Base-by-base conservation (phyloP, 177 flowering plant species). In the Telopea speciosissima region DNA sequence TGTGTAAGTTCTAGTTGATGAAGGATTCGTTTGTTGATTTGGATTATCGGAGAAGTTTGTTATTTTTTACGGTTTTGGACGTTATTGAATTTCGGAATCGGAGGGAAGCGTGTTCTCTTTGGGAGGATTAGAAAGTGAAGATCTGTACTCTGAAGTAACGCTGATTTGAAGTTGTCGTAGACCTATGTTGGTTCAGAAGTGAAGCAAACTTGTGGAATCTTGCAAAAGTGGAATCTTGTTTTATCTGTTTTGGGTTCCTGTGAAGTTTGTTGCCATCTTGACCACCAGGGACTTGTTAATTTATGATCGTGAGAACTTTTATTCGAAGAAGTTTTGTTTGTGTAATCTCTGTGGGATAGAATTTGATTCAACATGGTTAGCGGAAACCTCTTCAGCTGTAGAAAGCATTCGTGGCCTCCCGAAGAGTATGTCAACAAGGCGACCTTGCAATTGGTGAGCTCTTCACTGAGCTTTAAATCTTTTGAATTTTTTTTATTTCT, bases 351-450 rank as follows among this genome's bases (percentile, higher is more conserved):
- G 26, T 12, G 58, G 33, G 17, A 28, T 28, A 22, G 8, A 68
- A 42, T 13, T 23, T 8, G 8, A 21, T 62, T 67, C 36, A 69
- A 80, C 22, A 96, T 96, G 99, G 90, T 93, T 42, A 81, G 82
- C 23, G 93, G 89, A 21, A 84, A 79, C 75, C 45, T 96, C 64
- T 96, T 96, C 73, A 87, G 90, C 72, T 75, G 79, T 73, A 80
- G 86, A 73, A 96, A 86, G 86, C 81, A 87, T 76, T 96, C 99
- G 64, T 96, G 99, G 99, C 98, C 99, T 16, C 86, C 96, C 1
- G 90, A 91, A 61, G 99, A 93, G 78, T 96, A 91, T 68, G 76
- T 96, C 75, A 86, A 78, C 83, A 78, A 78, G 69, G 62, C 76
- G 9, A 90, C 98, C 52, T 79, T 96, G 81, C 97, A 93, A 60